Conservation (phyloP, 1,284 basidiomycete genomes). For the Amylostereum areolatum region DNA sequence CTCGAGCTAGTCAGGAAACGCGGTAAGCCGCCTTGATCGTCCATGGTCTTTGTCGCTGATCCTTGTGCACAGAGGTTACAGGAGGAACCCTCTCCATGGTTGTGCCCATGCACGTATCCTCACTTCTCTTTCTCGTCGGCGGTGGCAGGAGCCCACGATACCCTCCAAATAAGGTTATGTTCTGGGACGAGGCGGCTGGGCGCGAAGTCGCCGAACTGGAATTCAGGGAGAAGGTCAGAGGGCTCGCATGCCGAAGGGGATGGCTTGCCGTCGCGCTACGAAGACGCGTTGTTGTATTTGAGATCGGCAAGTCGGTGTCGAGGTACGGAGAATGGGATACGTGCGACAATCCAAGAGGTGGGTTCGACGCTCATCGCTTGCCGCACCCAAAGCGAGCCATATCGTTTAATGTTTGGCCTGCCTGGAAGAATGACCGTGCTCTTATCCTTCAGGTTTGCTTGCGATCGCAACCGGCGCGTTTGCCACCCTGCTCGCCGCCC, state of each 20-base stretch:
- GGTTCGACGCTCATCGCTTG: conserved; percentile 16
- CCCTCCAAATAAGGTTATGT: conserved; percentile 89
- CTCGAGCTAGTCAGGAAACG: conserved; percentile 74
- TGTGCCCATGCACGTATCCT: conserved; percentile 78
- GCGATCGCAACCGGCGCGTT: conserved; percentile 74
- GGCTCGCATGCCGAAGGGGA: conserved; percentile 73
- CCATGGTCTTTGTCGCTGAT: conserved; percentile 6
- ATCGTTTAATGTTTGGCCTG: too few relatives aligned
- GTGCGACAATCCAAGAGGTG: conserved; percentile 82
- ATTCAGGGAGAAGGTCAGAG: conserved; percentile 84
- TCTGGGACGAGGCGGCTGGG: conserved; percentile 80
- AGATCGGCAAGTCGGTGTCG: conserved; percentile 54
- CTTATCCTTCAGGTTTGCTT: conserved; percentile 59
- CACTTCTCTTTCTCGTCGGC: conserved; percentile 84
- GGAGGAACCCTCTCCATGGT: conserved; percentile 77
- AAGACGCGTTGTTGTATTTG: conserved; percentile 75
- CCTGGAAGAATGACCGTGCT: background rate
- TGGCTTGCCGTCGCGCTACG: conserved; percentile 83
- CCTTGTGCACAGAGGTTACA: conserved; percentile 48
- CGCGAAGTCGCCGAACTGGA: conserved; percentile 85
- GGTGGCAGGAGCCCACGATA: conserved; percentile 89
- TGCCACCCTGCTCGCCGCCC: conserved; percentile 80
- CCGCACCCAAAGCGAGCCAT: too few relatives aligned
- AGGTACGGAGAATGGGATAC: conserved; percentile 85
- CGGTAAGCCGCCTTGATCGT: conserved; percentile 42